Base-by-base conservation (phyloP, 1,284 basidiomycete genomes). In the Sanguinoderma infundibulare region DNA sequence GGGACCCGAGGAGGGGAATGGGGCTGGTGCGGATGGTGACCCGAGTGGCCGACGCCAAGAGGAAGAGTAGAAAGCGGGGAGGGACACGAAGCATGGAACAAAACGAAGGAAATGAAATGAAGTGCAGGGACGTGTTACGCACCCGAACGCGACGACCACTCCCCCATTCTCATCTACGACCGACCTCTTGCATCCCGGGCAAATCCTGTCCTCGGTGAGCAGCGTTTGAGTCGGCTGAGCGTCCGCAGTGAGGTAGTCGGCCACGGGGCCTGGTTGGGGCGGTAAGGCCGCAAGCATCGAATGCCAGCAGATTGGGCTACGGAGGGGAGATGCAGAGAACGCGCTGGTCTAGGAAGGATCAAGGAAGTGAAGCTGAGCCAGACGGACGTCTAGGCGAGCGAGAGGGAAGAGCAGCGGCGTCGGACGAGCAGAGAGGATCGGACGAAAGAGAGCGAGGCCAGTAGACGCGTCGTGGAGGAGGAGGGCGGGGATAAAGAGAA, bases 61-160 rank as follows among this genome's bases (percentile, higher is more conserved):
- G 51, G 51, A 20, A 34, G 17, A 32, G 50, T 15, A 17, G 53
- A 32, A 17, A 36, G 14, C 26, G 3, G 26, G 34, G 38, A 34
- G 40, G 32, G 32, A 51, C 44, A 49, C 51, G 32, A 35, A 22
- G 50, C 42, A 56, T 42, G 34, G 51, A 52, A 52, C 22, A 14
- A 17, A 39, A 46, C 30, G 68, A 69, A 68, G 71, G 38, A 72
- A 60, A 35, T 66, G 63, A 30, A 59, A 60, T 56, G 49, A 53
- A 24, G 36, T 49, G 47, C 44, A 56, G 56, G 53, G 32, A 62
- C 22, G 47, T 35, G 66, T 24, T 40, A 78, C 85, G 70, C 70
- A 95, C 92, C 94, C 94, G 74, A 96, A 96, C 44, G 94, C 92
- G 67, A 96, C 94, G 49, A 96, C 94, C 17, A 95, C 82, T 38